Evolutionary conservation across 2,329 filamentous ascomycete genomes (phyloP).

Genomic region (Verruconis gallopava): DNA sequence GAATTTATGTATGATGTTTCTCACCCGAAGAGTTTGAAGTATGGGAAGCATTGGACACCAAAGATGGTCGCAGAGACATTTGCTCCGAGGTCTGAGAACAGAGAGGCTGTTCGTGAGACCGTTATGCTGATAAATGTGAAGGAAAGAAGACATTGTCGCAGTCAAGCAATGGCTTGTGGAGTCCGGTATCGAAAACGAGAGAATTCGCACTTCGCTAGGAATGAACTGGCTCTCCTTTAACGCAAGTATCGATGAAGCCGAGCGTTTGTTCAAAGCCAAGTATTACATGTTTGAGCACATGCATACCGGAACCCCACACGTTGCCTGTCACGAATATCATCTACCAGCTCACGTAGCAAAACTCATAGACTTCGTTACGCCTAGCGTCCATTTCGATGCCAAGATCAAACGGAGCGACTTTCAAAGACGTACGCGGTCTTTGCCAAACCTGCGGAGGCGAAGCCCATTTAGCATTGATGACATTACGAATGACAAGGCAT

Average conservation of each 20-base stretch:
- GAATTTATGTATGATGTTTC: constrained; percentile 17
- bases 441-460: constrained; percentile 46
- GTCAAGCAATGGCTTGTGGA: constrained; percentile 17
- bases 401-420: not conserved
- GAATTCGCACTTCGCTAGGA: constrained; percentile 7
- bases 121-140: constrained; percentile 5
- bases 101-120: not conserved
- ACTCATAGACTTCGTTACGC: constrained; percentile 23
- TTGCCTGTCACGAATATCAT: constrained; percentile 29
- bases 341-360: constrained; percentile 16
- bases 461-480: constrained; percentile 28
- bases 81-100: constrained; percentile 13
- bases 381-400: constrained; percentile 28
- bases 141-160: constrained; percentile 13
- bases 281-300: constrained; percentile 27
- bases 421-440: constrained; percentile 11
- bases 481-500: not conserved
- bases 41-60: constrained; percentile 19
- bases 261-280: constrained; percentile 25
- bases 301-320: constrained; percentile 19
- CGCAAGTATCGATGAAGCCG: constrained; percentile 24
- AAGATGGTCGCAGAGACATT: constrained; percentile 18
- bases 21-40: constrained; percentile 17
- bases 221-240: constrained; percentile 28
- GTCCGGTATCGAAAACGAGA: constrained; percentile 14